These are phyloP conservation scores for Iodosphaeria phyllophila DNA, from an alignment of 2,329 filamentous ascomycete species.

Conservation along the genomic window DNA sequence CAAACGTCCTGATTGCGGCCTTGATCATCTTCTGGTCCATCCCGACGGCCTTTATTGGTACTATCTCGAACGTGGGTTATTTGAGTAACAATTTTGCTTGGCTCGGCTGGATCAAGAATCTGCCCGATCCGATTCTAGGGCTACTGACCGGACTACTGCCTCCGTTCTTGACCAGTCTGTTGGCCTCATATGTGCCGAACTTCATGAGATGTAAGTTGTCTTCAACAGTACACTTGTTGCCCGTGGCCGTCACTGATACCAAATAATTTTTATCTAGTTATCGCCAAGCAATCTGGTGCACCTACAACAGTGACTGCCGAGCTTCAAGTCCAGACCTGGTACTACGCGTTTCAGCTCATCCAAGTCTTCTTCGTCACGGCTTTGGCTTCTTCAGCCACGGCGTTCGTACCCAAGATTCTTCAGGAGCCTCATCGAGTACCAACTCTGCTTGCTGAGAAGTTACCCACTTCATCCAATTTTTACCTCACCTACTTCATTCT, in stretches of 20 bases:
- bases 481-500: conserved; percentile 64
- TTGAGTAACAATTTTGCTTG: conserved; percentile 46
- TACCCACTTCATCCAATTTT: conserved; percentile 57
- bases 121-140: conserved; percentile 53
- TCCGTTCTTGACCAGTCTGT: conserved; percentile 54
- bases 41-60: conserved; percentile 60
- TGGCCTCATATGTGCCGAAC: conserved; percentile 69
- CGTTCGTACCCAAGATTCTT: conserved; percentile 11
- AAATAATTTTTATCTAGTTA: conserved; percentile 22
- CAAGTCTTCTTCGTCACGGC: conserved; percentile 77
- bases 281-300: conserved; percentile 52
- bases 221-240: neutral
- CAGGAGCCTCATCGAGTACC: conserved; percentile 16
- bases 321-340: conserved; percentile 59
- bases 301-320: conserved; percentile 57
- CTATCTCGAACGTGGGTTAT: conserved; percentile 66
- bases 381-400: conserved; percentile 40
- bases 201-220: conserved; percentile 46
- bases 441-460: conserved; percentile 35
- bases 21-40: conserved; percentile 76
- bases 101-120: conserved; percentile 51
- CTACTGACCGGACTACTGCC: conserved; percentile 74
- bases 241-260: neutral
- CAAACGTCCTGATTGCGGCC: conserved; percentile 45
- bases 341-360: conserved; percentile 64